phyloP scores from a whole-genome alignment of 2,329 filamentous ascomycete genomes.

The Penicillium sp. region DNA sequence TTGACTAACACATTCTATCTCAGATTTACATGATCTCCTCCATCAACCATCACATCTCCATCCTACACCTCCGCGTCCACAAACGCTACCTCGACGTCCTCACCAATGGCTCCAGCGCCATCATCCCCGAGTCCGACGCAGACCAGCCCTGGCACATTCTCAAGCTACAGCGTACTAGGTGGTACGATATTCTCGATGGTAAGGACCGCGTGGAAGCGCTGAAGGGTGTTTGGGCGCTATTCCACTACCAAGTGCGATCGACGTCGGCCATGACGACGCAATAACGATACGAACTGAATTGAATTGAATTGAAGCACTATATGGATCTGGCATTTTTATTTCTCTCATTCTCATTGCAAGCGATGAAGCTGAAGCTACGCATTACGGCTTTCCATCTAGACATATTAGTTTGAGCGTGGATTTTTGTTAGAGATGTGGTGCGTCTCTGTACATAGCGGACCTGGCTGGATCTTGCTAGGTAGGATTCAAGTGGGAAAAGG shows the following conservation, averaged over 20 bases:
- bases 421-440: neutral
- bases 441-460: neutral
- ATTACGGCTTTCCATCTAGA: neutral
- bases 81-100: constrained; percentile 62
- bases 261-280: constrained; percentile 17
- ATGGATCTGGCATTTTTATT: neutral
- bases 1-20: constrained; percentile 11
- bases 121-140: constrained; percentile 27
- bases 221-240: constrained; percentile 63
- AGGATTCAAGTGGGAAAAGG: neutral
- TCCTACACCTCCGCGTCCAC: constrained; percentile 65
- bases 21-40: constrained; percentile 68
- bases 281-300: neutral
- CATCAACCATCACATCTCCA: constrained; percentile 66
- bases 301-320: too few relatives aligned
- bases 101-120: constrained; percentile 49
- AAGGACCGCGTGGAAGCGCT: constrained; percentile 63
- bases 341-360: neutral
- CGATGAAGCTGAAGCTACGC: neutral
- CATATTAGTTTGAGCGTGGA: neutral
- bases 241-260: constrained; percentile 59
- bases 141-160: constrained; percentile 59
- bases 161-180: constrained; percentile 60
- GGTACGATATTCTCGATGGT: constrained; percentile 64
- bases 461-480: neutral